phyloP scores from a whole-genome alignment of 2,329 filamentous ascomycete species.

The Sporothrix protearum region DNA sequence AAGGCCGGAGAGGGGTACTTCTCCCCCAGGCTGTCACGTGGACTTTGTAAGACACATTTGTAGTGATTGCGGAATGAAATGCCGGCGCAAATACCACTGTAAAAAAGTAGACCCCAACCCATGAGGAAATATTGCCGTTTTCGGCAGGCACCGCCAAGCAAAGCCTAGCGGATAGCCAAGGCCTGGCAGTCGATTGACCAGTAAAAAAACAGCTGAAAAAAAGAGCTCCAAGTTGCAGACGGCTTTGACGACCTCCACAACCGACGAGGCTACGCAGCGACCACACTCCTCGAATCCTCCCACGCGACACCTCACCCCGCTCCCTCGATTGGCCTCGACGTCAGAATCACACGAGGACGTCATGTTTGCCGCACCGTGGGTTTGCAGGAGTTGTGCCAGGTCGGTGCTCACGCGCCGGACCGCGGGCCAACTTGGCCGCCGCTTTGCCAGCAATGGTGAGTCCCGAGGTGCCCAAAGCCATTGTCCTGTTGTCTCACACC shows the following conservation, averaged over 20 bases:
- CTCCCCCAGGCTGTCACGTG: slow-evolving; percentile 16
- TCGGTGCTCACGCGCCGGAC: slow-evolving; percentile 34
- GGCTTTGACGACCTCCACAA: neutral
- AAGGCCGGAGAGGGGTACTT: neutral
- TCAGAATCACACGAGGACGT: slow-evolving; percentile 21
- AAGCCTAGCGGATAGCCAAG: no score
- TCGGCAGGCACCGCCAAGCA: neutral
- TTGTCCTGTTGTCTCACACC: neutral
- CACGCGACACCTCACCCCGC: neutral
- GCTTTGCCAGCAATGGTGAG: slow-evolving; percentile 45
- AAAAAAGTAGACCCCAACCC: neutral
- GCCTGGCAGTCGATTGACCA: no score
- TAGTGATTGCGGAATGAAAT: neutral
- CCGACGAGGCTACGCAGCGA: neutral
- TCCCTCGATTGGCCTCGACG: neutral
- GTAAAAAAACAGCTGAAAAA: neutral
- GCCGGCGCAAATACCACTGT: slow-evolving; percentile 6
- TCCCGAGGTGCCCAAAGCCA: neutral
- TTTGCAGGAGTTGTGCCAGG: slow-evolving; percentile 50
- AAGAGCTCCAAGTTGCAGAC: neutral
- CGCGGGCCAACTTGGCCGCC: slow-evolving; percentile 37
- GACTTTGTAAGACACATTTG: neutral
- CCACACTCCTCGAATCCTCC: neutral
- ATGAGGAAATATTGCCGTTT: slow-evolving; percentile 20
- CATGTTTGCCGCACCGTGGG: slow-evolving; percentile 48